These are phyloP conservation scores for Lyophyllum decastes DNA, from an alignment of 768 basidiomycete genomes.

Conservation along the genomic window DNA sequence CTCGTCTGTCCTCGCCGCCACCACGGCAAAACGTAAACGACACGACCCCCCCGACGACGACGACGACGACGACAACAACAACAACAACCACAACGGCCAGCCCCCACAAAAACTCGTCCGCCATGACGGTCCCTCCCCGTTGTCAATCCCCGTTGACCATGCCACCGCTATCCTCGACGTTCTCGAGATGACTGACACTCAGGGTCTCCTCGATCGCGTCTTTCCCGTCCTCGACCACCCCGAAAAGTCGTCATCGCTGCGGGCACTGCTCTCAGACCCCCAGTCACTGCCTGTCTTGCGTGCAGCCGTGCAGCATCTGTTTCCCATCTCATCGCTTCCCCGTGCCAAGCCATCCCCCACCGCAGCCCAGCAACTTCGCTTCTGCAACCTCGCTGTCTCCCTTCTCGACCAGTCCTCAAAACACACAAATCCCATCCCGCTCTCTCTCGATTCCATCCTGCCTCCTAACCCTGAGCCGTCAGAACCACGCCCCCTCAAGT, in stretches of 20 bases:
- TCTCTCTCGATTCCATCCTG: slow-evolving; percentile 47
- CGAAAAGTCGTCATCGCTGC: slow-evolving; percentile 48
- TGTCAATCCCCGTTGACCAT: slow-evolving; percentile 23
- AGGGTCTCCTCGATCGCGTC: slow-evolving; percentile 80
- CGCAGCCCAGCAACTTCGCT: slow-evolving; percentile 69
- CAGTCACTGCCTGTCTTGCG: slow-evolving; percentile 58
- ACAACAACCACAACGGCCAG: slow-evolving; percentile 35
- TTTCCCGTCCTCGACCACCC: slow-evolving; percentile 54
- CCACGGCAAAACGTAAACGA: slow-evolving; percentile 69
- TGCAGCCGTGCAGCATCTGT: slow-evolving; percentile 67
- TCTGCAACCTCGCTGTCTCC: slow-evolving; percentile 72
- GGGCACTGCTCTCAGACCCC: slow-evolving; percentile 52
- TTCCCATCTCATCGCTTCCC: slow-evolving; percentile 67
- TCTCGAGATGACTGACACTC: slow-evolving; percentile 66
- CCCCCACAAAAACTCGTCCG: slow-evolving; percentile 52
- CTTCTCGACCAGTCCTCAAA: slow-evolving; percentile 72
- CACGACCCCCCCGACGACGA: slow-evolving; percentile 43
- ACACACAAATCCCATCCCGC: slow-evolving; percentile 43
- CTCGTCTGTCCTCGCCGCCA: slow-evolving; percentile 36
- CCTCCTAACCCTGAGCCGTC: slow-evolving; percentile 21
- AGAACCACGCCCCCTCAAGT: slow-evolving; percentile 46
- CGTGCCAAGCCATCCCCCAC: slow-evolving; percentile 64
- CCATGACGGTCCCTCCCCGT: slow-evolving; percentile 1
- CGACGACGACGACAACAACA: slow-evolving; percentile 26
- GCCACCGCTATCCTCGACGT: slow-evolving; percentile 61